Evolutionary conservation across 2,329 filamentous ascomycete species (phyloP), one percentile per base, ranked within the genome.

Genomic region (Trichophyton simii): DNA sequence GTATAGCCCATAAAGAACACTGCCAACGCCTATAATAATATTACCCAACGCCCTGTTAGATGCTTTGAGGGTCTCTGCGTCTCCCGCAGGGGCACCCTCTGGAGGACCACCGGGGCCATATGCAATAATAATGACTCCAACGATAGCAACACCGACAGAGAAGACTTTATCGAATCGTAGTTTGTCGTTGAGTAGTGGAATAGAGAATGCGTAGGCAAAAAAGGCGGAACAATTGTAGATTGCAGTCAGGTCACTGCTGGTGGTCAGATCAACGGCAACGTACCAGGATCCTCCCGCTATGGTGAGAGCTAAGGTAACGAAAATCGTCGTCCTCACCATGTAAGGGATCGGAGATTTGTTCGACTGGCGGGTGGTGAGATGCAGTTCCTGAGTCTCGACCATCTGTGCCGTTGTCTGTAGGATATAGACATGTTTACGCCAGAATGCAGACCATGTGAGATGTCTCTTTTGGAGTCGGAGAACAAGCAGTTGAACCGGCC

Each of bases 181-280:
- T 66, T 87, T 89, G 73, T 99, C 94, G 62, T 88, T 85, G 1
- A 99, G 80, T 18, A 99, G 76, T 0, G 91, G 91, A 52, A 99
- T 91, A 54, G 89, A 95, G 72, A 99, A 99, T 11, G 89, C 92
- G 72, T 99, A 99, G 57, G 94, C 94, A 73, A 99, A 99, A 76
- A 99, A 99, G 62, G 94, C 92, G 60, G 89, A 95, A 80, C 94
- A 99, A 77, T 99, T 99, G 82, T 99, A 99, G 68, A 99, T 99
- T 60, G 94, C 94, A 0, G 94, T 99, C 68, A 99, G 77, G 73
- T 99, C 94, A 66, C 88, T 91, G 2, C 94, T 88, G 2, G 89
- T 96, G 0, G 94, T 99, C 79, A 96, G 77, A 75, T 90, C 89
- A 62, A 99, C 92, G 15, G 94, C 92, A 41, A 97, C 81, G 70